Base-by-base conservation (phyloP, 139 green algal genomes). In the Chlorella sp. region DNA sequence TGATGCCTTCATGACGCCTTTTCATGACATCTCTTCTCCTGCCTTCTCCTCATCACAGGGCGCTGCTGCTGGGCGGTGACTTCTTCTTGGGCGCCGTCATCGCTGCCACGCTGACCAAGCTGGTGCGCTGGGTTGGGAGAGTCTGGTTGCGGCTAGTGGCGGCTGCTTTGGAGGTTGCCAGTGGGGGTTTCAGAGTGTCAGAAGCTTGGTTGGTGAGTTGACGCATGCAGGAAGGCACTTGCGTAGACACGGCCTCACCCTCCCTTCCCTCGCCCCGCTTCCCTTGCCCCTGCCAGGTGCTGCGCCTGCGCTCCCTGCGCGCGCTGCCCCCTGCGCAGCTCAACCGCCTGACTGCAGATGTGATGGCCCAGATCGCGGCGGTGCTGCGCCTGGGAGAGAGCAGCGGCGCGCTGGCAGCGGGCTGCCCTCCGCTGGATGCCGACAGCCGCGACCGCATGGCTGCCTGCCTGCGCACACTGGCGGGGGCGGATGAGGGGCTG, bases 41-140 rank as follows among this genome's bases (percentile, higher is more conserved):
- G 7, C 44, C 44, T 51, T 9, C 9, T 51, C 9, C 7, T 51
- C 44, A 51, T 51, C 44, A 20, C 55, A 76, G 90, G 47, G 75
- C 93, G 23, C 82, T 98, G 81, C 85, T 97, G n/a, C 87, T 98
- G 70, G 84, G 76, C 15, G 95, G 97, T 23, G 97, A 99, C 91
- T 98, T 96, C 85, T 99, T 99, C 92, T 82, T 98, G 73, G 97
- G 92, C 32, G 92, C 92, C 20, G 94, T 99, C 1, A 78, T 96
- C 6, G 93, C 93, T 5, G 94, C 90, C 32, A 90, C 91, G 0
- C 86, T 96, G 13, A 97, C 96, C 65, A 99, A 99, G 94, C 94
- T 99, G 85, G 85, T 51, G 44, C 44, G 44, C 9, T 51, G n/a
- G n/a, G n/a, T n/a, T n/a, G n/a, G n/a, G n/a, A n/a, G n/a, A n/a